Evolutionary conservation across 1,284 basidiomycete species (phyloP).

Genomic region (Ceratorhiza oryzae-sativae): DNA sequence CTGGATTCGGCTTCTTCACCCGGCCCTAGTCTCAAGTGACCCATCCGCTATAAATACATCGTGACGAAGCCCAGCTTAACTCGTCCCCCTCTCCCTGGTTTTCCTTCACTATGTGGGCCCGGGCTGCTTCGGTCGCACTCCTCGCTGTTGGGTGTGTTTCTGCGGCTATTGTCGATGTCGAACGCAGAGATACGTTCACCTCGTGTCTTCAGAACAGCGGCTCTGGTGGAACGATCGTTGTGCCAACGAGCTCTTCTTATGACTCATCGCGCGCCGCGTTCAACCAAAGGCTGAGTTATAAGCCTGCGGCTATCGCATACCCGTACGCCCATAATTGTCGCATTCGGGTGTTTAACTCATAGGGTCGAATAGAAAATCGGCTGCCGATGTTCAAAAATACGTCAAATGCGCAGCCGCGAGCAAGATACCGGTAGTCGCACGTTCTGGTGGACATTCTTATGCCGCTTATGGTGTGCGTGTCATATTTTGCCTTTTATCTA

Average conservation of each 20-base stretch:
- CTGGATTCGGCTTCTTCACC: neutral
- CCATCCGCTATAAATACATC: constrained; percentile 7
- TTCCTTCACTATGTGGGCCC: constrained; percentile 17
- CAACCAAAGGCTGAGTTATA: constrained; percentile 40
- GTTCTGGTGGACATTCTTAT: constrained; percentile 44
- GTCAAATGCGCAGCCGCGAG: constrained; percentile 42
- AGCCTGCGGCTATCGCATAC: constrained; percentile 43
- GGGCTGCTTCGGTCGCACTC: neutral
- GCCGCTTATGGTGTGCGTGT: constrained; percentile 41
- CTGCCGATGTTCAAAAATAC: constrained; percentile 39
- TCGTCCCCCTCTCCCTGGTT: neutral
- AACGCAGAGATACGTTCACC: constrained; percentile 12
- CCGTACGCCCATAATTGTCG: constrained; percentile 26
- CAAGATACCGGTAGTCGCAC: constrained; percentile 39
- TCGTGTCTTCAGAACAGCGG: constrained; percentile 24
- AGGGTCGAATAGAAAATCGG: constrained; percentile 1
- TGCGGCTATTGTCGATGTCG: neutral
- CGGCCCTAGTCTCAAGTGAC: neutral
- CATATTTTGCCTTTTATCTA: neutral
- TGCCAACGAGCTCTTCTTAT: constrained; percentile 7
- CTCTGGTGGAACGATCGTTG: neutral
- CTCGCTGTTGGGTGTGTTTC: constrained; percentile 7
- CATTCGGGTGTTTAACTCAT: neutral
- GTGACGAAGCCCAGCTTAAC: neutral
- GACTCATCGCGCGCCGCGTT: constrained; percentile 18